Conservation (phyloP, 805 yeast species). For the Candida anglica region DNA sequence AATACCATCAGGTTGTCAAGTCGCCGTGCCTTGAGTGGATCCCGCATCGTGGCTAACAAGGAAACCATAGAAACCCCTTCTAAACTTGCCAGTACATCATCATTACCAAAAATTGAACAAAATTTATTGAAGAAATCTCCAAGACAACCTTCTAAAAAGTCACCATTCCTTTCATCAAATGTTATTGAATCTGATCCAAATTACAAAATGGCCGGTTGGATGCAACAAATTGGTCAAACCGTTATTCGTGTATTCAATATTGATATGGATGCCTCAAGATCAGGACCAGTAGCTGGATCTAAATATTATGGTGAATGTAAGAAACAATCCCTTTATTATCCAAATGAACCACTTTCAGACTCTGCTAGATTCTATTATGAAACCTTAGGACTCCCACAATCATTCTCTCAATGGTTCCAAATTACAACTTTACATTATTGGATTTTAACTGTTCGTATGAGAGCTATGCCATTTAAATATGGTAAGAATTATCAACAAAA, state of each 20-base stretch:
- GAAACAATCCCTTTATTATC: constrained; percentile 73
- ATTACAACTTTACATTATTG: constrained; percentile 87
- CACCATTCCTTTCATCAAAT: constrained; percentile 37
- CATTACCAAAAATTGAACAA: constrained; percentile 34
- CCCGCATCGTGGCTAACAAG: too few relatives aligned
- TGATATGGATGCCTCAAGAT: constrained; percentile 89
- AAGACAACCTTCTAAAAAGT: constrained; percentile 30
- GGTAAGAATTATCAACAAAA: constrained; percentile 91
- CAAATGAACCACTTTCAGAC: constrained; percentile 65
- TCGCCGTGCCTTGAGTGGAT: too few relatives aligned
- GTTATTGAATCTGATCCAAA: constrained; percentile 33
- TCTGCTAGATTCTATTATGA: constrained; percentile 84
- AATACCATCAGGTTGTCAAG: too few relatives aligned
- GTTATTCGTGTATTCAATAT: constrained; percentile 59
- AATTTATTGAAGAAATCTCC: constrained; percentile 30
- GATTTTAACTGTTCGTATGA: constrained; percentile 92
- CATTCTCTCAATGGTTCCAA: constrained; percentile 96
- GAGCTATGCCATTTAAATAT: constrained; percentile 89
- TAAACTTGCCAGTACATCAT: constrained; percentile 35
- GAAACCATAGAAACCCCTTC: constrained; percentile 28
- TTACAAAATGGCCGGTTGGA: constrained; percentile 31
- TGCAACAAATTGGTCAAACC: constrained; percentile 56
- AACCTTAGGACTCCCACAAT: constrained; percentile 73
- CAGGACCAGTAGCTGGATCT: constrained; percentile 94
- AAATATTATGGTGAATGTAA: constrained; percentile 84